Percentiles rank a stretch among this genome's conserved stretches.
Conservation (phyloP, 345 rosid species). For the Aethionema arabicum region DNA sequence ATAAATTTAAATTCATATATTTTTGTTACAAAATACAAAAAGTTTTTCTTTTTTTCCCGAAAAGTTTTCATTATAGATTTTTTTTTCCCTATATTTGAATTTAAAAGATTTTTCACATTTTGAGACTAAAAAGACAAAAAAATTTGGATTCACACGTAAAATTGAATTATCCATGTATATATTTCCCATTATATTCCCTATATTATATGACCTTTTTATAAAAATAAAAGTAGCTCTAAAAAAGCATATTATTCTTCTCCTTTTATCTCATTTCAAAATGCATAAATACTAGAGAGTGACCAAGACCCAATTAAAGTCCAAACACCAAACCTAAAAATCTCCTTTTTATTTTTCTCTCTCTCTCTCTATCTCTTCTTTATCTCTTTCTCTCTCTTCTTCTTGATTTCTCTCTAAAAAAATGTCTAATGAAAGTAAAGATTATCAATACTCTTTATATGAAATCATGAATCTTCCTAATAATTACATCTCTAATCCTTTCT, state of each 20-base stretch:
- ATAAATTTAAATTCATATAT: too few relatives aligned
- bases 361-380: slow-evolving; percentile 32
- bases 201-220: too few relatives aligned
- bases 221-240: neutral
- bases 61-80: too few relatives aligned
- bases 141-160: slow-evolving; percentile 20
- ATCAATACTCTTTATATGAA: slow-evolving; percentile 34
- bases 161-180: slow-evolving; percentile 1
- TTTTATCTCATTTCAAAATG: slow-evolving; percentile 34
- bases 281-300: slow-evolving; percentile 40
- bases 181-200: neutral
- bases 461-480: slow-evolving; percentile 31
- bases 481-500: slow-evolving; percentile 31
- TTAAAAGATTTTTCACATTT: neutral
- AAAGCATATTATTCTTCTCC: slow-evolving; percentile 24
- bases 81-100: too few relatives aligned
- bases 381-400: slow-evolving; percentile 17
- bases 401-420: slow-evolving; percentile 37
- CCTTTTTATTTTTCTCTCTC: neutral
- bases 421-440: slow-evolving; percentile 71
- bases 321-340: slow-evolving; percentile 33
- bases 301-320: slow-evolving; percentile 39
- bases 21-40: too few relatives aligned
- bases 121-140: neutral
- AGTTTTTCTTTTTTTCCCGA: too few relatives aligned